Conservation (phyloP, 2,329 filamentous ascomycete species). For the Colletotrichum lupini region DNA sequence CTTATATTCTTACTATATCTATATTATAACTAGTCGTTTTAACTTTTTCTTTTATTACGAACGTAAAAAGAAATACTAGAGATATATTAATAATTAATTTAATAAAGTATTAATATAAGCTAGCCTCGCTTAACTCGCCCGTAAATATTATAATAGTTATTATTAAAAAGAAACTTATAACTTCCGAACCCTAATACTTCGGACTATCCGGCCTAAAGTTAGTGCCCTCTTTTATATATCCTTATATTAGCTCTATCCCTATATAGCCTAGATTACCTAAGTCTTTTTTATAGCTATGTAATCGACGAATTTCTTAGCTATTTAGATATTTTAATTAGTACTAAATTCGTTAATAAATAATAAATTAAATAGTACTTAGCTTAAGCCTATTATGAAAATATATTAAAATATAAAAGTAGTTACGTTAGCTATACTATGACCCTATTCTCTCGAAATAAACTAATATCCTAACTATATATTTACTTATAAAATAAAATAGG, state of each 20-base stretch:
- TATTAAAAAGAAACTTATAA: no score
- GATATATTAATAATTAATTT: no score
- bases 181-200: background rate
- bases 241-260: constrained; percentile 3
- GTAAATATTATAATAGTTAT: no score
- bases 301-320: background rate
- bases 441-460: constrained; percentile 1
- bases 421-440: background rate
- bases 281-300: background rate
- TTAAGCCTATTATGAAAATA: background rate
- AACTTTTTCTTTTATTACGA: constrained; percentile 9
- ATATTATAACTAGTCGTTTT: background rate
- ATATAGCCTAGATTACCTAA: background rate
- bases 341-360: background rate
- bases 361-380: background rate
- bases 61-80: no score
- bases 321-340: background rate
- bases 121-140: no score
- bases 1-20: no score
- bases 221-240: background rate
- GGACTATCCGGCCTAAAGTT: no score
- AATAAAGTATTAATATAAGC: no score
- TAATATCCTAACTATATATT: background rate
- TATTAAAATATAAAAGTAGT: constrained; percentile 6
- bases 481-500: background rate